These are phyloP conservation scores for Thozetella sp. DNA, from an alignment of 495 filamentous ascomycete genomes.

Conservation along the genomic window DNA sequence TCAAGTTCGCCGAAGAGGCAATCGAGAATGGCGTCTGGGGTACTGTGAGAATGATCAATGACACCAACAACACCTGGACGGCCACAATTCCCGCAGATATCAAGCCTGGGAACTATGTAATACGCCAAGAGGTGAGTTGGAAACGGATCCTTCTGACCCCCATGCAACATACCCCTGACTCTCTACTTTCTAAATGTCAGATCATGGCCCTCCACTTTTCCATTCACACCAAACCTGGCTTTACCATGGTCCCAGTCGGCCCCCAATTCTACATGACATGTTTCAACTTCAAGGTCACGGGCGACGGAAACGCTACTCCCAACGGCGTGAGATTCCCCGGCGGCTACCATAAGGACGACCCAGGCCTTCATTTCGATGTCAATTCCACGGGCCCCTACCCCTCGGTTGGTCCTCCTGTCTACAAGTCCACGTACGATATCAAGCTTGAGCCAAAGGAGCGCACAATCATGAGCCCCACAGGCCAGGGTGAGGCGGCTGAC, in stretches of 20 bases:
- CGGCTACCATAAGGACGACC: slow-evolving; percentile 49
- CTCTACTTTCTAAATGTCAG: slow-evolving; percentile 7
- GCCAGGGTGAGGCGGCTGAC: too few species aligned
- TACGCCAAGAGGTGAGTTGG: slow-evolving; percentile 65
- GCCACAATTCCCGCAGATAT: slow-evolving; percentile 59
- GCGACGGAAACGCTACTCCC: slow-evolving; percentile 52
- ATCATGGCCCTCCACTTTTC: slow-evolving; percentile 23
- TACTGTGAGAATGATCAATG: slow-evolving; percentile 47
- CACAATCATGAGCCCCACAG: slow-evolving; percentile 6
- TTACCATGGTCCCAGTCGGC: slow-evolving; percentile 24
- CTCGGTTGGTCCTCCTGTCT: slow-evolving; percentile 3
- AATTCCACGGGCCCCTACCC: too few species aligned
- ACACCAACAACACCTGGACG: slow-evolving; percentile 56
- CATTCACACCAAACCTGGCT: slow-evolving; percentile 8
- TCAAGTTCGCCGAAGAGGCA: slow-evolving; percentile 65
- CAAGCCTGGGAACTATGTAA: slow-evolving; percentile 58
- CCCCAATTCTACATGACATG: slow-evolving; percentile 70
- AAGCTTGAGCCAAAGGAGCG: slow-evolving; percentile 3
- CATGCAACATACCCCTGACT: too few species aligned
- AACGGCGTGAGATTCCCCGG: slow-evolving; percentile 53
- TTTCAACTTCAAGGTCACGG: slow-evolving; percentile 62
- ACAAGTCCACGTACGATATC: slow-evolving; percentile 4
- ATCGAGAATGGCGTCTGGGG: slow-evolving; percentile 46
- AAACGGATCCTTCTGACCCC: too few species aligned
- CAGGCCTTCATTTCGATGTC: slow-evolving; percentile 37